Base-by-base conservation (phyloP, 2,329 filamentous ascomycete species). In the Ceratocystis smalleyi region DNA sequence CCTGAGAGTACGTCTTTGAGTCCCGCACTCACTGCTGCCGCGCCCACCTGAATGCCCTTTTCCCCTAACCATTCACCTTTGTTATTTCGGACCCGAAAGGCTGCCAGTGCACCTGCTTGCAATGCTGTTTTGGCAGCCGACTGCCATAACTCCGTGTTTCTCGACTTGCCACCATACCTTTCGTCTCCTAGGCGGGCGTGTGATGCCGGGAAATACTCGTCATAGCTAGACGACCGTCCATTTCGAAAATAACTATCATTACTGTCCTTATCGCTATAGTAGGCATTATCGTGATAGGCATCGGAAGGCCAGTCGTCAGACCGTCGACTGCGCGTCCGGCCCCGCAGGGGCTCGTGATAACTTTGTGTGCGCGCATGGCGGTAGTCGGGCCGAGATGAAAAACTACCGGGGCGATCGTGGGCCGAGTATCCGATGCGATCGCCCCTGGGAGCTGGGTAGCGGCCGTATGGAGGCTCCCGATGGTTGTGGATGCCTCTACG, bases 11-110 rank as follows among this genome's bases (percentile, higher is more conserved):
- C 76, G 65, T 80, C 78, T 47, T 79, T 74, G 19, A 79, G 70
- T 0, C 78, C 78, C 0, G 78, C 78, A 19, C 77, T 77, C 1
- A 81, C 66, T 1, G 78, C 78, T 1, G 78, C 77, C 1, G 77
- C 77, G 1, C 77, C 78, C 2, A 80, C 71, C 62, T 77, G 77
- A 55, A 76, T 76, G 4, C 77, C 78, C 67, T 80, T 80, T 10
- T 76, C 70, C 0, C 78, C 77, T 3, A 77, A 70, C 78, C 78
- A 81, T 0, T 74, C 71, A 1, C 77, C 75, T 1, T 74, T 73
- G 17, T 79, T 75, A 57, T 76, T 73, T 60, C 77, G 76, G 59
- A 76, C 73, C 59, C 76, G 74, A 71, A 79, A 76, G 7, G 77
- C 77, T 2, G 78, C 77, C 59, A 79, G 73, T 1, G 78, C 78